Evolutionary conservation across 345 rosid genomes (phyloP), one percentile per base, ranked within the genome.

Genomic region (Syzygium grande): DNA sequence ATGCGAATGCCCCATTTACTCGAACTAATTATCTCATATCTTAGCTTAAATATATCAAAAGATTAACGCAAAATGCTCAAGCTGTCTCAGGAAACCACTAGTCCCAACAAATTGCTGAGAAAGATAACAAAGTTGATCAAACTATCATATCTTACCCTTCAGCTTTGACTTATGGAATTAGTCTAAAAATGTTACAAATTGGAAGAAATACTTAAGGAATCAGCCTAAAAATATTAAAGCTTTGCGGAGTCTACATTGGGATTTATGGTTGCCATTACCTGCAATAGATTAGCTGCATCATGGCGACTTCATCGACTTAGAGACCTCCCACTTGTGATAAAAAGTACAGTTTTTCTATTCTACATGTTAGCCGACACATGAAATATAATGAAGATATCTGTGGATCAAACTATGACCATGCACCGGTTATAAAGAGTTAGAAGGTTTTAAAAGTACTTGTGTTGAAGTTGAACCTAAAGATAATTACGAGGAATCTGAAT

Each of bases 31-130:
- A 5, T 41, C 43, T 41, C 43, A 41, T 41, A 41, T 41, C 43
- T 41, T 1, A 41, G 43, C 43, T 41, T 6, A 41, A 41, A 41
- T 5, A 41, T 41, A 41, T 41, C 5, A 41, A 41, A 41, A 41
- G 43, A 41, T 41, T 41, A 41, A 41, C 6, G 6, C 6, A 41
- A 41, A 41, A 41, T 87, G 96, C 99, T 86, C 96, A 91, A 87
- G 98, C 98, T 63, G 97, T 98, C 94, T 97, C 99, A 5, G 98
- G 98, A 88, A 95, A 93, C 98, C 99, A 97, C 88, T 94, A 96
- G 86, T 94, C 99, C 99, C 99, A 96, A 89, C 98, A 96, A 90
- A 96, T 96, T 38, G 99, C 98, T 97, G 86, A 88, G 56, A 77
- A 77, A 88, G 46, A 87, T 52, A 88, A 83, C 22, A 84, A 83